Evolutionary conservation across 345 rosid genomes (phyloP).

Genomic region (Zanthoxylum bungeanum): DNA sequence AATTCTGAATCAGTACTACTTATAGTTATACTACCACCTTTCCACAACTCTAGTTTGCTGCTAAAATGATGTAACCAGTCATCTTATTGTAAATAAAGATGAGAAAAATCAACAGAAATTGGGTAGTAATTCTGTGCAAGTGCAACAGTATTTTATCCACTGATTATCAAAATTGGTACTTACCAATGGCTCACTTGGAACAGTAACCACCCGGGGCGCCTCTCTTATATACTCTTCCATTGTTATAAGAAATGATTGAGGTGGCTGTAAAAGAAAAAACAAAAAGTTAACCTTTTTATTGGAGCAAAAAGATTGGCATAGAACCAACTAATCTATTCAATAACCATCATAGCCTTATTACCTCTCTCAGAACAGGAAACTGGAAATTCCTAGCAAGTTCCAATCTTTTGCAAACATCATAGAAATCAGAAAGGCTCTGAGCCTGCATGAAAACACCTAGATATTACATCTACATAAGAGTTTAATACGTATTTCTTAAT

Average conservation of each 20-base stretch:
- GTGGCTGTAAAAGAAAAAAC: slow-evolving; percentile 58
- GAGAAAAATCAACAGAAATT: neutral
- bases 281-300: neutral
- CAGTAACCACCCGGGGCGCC: slow-evolving; percentile 85
- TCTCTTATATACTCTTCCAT: slow-evolving; percentile 98
- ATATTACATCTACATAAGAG: neutral
- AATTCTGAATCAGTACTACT: neutral
- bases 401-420: slow-evolving; percentile 91
- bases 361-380: slow-evolving; percentile 94
- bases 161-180: slow-evolving; percentile 20
- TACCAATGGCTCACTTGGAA: slow-evolving; percentile 77
- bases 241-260: slow-evolving; percentile 86
- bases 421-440: slow-evolving; percentile 82
- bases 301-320: neutral
- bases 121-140: neutral
- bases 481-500: neutral
- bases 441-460: slow-evolving; percentile 53
- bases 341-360: slow-evolving; percentile 21
- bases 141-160: neutral
- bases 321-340: slow-evolving; percentile 7
- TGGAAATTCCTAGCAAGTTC: slow-evolving; percentile 99
- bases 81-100: neutral
- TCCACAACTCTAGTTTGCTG: neutral
- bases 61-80: neutral
- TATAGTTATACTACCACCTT: neutral